Percentiles rank a stretch among this genome's conserved stretches.
phyloP scores from a whole-genome alignment of 148 eudicot genomes.

The Drosera capensis region DNA sequence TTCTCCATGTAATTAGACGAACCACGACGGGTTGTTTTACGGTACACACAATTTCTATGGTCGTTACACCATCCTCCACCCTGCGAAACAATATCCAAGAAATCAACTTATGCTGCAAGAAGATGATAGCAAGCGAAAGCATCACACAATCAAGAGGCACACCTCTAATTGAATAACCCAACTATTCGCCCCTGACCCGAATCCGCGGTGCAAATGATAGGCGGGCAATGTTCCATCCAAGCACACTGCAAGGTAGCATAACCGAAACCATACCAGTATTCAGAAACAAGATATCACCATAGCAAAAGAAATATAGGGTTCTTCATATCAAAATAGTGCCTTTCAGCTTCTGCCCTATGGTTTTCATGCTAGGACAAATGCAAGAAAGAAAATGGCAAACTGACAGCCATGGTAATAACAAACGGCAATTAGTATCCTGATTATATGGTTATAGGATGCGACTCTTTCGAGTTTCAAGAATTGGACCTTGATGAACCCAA shows the following conservation, averaged over 20 bases:
- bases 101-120: not conserved
- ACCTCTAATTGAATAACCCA: slow-evolving; percentile 98
- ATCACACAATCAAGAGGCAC: slow-evolving; percentile 8
- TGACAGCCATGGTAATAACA: too few relatives aligned
- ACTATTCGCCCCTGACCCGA: slow-evolving; percentile 76
- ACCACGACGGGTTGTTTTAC: slow-evolving; percentile 84
- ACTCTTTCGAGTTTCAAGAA: too few relatives aligned
- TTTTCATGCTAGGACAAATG: too few relatives aligned
- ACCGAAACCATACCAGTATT: not conserved
- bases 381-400: too few relatives aligned
- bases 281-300: not conserved
- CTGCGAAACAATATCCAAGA: slow-evolving; percentile 20
- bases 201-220: slow-evolving; percentile 79
- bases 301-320: not conserved
- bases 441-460: too few relatives aligned
- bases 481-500: too few relatives aligned
- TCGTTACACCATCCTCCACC: slow-evolving; percentile 99
- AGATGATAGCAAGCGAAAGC: not conserved
- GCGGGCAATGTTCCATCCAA: slow-evolving; percentile 95
- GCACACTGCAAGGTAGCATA: slow-evolving; percentile 39
- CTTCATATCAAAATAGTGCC: not conserved
- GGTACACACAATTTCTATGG: slow-evolving; percentile 58
- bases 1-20: slow-evolving; percentile 76
- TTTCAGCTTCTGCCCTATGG: not conserved
- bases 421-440: too few relatives aligned